A percentile compares a stretch with the other conserved stretches of the same genome.
Conservation (phyloP, 768 basidiomycete species). For the Kwoniella shandongensis region DNA sequence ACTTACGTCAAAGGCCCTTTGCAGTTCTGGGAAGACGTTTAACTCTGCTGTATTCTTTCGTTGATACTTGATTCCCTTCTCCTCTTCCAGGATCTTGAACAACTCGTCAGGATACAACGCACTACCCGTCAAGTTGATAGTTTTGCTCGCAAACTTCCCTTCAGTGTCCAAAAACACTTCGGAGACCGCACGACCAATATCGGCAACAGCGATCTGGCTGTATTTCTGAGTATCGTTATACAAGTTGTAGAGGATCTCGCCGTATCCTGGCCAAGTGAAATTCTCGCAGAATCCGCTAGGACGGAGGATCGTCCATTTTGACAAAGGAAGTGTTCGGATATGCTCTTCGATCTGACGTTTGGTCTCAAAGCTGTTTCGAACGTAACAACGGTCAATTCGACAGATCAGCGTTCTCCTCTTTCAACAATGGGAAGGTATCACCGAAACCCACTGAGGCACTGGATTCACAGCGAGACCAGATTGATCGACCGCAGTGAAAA, state of each 20-base stretch:
- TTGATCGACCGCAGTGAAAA: conserved; percentile 1
- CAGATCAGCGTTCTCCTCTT: too few species aligned
- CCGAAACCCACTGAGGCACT: neutral
- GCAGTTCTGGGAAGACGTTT: too few species aligned
- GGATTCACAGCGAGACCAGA: neutral
- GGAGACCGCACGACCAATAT: conserved; percentile 1
- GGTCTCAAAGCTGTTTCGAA: conserved; percentile 2
- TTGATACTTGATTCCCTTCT: neutral
- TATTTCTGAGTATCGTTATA: neutral
- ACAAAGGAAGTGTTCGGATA: too few species aligned
- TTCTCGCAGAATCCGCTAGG: neutral
- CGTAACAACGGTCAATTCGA: neutral
- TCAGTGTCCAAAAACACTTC: neutral
- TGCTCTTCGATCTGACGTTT: conserved; percentile 3
- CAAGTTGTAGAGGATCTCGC: neutral
- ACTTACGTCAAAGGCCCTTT: conserved; percentile 1
- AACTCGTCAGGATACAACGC: neutral
- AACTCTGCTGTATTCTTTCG: neutral
- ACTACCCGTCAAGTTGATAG: conserved; percentile 1
- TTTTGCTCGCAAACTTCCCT: neutral
- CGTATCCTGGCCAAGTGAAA: neutral
- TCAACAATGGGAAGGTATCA: neutral
- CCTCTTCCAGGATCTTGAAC: neutral
- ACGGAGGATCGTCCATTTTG: neutral
- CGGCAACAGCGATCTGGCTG: conserved; percentile 1